phyloP scores from a whole-genome alignment of 139 green algal genomes.

The Klebsormidium nitens region DNA sequence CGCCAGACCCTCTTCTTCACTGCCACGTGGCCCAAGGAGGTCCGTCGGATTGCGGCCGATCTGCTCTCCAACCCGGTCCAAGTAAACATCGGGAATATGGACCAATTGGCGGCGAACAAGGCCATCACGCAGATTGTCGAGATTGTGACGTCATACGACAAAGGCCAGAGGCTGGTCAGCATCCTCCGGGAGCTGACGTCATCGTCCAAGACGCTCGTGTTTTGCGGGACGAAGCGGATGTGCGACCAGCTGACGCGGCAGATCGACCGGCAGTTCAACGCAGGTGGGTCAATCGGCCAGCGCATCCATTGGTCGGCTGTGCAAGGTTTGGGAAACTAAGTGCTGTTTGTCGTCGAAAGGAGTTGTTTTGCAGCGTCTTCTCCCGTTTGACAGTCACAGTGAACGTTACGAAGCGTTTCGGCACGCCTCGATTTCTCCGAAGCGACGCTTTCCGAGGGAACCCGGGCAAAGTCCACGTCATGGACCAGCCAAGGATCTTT shows the following conservation, averaged over 20 bases:
- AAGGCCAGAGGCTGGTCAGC: constrained; percentile 55
- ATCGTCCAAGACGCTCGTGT: constrained; percentile 76
- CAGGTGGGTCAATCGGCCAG: not conserved
- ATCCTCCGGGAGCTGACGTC: constrained; percentile 60
- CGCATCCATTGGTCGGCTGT: too few species aligned
- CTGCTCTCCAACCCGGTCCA: constrained; percentile 58
- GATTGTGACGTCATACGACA: constrained; percentile 53
- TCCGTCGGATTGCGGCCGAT: constrained; percentile 39
- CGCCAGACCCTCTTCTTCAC: constrained; percentile 52
- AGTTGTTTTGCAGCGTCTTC: too few species aligned
- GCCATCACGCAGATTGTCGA: constrained; percentile 66
- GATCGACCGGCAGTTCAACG: constrained; percentile 15
- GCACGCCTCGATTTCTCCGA: too few species aligned
- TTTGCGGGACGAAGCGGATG: constrained; percentile 88
- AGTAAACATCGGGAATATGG: constrained; percentile 84
- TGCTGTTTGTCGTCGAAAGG: too few species aligned
- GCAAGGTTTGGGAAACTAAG: not conserved
- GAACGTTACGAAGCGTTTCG: too few species aligned
- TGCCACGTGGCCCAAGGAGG: constrained; percentile 51
- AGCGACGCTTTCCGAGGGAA: too few species aligned
- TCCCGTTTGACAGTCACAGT: too few species aligned
- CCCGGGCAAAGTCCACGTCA: too few species aligned
- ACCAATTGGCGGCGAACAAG: constrained; percentile 88
- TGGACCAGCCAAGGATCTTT: too few species aligned
- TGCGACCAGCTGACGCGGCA: constrained; percentile 73